Percentiles rank a stretch among this genome's conserved stretches.
Evolutionary conservation across 495 filamentous ascomycete species (phyloP).

Genomic region (Neurospora pannonica): DNA sequence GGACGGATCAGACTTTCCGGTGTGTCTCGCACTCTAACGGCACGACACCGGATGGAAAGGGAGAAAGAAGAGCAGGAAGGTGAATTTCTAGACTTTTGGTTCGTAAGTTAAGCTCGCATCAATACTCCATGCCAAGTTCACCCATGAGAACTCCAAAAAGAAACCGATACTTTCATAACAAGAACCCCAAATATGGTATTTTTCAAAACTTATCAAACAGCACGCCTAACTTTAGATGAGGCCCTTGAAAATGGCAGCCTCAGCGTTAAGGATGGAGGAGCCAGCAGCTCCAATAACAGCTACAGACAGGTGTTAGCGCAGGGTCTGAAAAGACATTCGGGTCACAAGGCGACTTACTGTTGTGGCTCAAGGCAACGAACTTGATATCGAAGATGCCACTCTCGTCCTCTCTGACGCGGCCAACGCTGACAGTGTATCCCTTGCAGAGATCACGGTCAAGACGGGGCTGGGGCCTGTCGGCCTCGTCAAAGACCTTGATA

Average conservation of each 20-base stretch:
- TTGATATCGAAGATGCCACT: constrained; percentile 74
- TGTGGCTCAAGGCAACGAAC: constrained; percentile 76
- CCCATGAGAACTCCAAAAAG: background rate
- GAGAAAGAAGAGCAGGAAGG: background rate
- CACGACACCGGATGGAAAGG: background rate
- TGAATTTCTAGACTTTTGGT: background rate
- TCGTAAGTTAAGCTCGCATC: background rate
- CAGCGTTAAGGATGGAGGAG: constrained; percentile 87
- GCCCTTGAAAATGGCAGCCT: constrained; percentile 85
- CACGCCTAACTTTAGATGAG: constrained; percentile 46
- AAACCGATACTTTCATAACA: background rate
- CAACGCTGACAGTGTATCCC: constrained; percentile 77
- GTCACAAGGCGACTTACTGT: constrained; percentile 47
- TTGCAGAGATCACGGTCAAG: constrained; percentile 65
- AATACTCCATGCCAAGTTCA: background rate
- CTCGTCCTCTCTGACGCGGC: constrained; percentile 62
- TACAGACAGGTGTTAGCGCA: constrained; percentile 17
- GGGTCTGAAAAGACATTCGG: background rate
- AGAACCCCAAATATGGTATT: background rate
- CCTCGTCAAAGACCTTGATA: constrained; percentile 71
- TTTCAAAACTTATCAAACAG: background rate
- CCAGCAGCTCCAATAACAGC: constrained; percentile 91
- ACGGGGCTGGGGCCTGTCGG: constrained; percentile 75
- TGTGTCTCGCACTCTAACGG: background rate
- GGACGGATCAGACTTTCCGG: background rate